phyloP scores from a whole-genome alignment of 2,329 filamentous ascomycete species.

The Aspergillus terreus region DNA sequence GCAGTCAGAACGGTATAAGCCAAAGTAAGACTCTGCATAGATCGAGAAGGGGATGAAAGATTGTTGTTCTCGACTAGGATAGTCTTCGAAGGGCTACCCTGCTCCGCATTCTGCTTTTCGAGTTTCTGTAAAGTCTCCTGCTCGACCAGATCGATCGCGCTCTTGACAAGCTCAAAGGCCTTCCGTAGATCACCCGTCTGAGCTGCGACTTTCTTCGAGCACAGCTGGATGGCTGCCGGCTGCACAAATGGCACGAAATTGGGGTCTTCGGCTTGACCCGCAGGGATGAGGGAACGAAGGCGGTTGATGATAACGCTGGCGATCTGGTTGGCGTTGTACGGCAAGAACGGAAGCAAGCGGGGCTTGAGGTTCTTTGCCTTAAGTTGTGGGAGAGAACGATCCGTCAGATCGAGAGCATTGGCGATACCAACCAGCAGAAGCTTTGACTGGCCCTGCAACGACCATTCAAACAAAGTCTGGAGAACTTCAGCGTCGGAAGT shows the following conservation, averaged over 20 bases:
- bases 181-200: conserved; percentile 93
- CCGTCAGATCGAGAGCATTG: conserved; percentile 91
- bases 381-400: conserved; percentile 87
- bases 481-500: conserved; percentile 84
- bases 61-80: conserved; percentile 81
- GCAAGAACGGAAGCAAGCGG: conserved; percentile 82
- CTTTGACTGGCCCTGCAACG: conserved; percentile 72
- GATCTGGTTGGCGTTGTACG: conserved; percentile 85
- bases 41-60: conserved; percentile 50
- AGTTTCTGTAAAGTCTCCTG: conserved; percentile 73
- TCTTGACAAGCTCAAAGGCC: conserved; percentile 88
- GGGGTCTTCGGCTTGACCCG: conserved; percentile 38
- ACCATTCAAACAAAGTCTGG: conserved; percentile 96
- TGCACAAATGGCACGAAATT: conserved; percentile 83
- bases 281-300: conserved; percentile 68
- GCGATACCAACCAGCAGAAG: conserved; percentile 88
- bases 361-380: conserved; percentile 92
- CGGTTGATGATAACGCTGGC: conserved; percentile 81
- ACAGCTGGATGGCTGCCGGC: conserved; percentile 88
- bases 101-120: conserved; percentile 56
- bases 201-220: conserved; percentile 88
- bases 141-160: conserved; percentile 85
- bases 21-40: conserved; percentile 41
- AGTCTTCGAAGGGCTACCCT: conserved; percentile 64
- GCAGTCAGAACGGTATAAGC: conserved; percentile 71